These are phyloP conservation scores for Populus pruinosa DNA, from an alignment of 345 rosid species.

Conservation along the genomic window DNA sequence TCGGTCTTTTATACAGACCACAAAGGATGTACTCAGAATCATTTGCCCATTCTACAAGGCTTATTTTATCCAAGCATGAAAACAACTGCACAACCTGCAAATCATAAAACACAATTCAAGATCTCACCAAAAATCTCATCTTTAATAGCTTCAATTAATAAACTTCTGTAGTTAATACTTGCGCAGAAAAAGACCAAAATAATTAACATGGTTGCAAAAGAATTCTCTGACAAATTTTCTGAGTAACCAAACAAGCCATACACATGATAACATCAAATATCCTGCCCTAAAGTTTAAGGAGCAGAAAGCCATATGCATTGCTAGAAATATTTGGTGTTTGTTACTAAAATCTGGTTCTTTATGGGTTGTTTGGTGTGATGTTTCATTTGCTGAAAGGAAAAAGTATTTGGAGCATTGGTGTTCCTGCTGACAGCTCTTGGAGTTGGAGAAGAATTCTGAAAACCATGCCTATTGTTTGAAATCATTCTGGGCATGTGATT, in stretches of 20 bases:
- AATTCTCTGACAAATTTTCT: background rate
- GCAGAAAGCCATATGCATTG: too few relatives aligned
- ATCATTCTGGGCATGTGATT: too few relatives aligned
- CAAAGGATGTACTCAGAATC: conserved; percentile 95
- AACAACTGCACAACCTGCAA: conserved; percentile 94
- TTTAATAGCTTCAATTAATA: background rate
- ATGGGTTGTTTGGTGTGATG: too few relatives aligned
- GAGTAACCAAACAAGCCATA: background rate
- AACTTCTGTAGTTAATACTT: background rate
- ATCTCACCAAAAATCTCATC: background rate
- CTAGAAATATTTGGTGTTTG: too few relatives aligned
- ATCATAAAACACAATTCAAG: conserved; percentile 7
- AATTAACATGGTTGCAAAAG: background rate
- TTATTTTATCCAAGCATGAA: conserved; percentile 95
- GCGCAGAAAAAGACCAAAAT: background rate
- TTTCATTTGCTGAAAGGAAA: too few relatives aligned
- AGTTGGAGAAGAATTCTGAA: too few relatives aligned
- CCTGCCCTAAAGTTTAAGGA: background rate
- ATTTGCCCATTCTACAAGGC: conserved; percentile 95
- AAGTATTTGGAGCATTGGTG: too few relatives aligned
- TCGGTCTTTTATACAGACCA: conserved; percentile 79
- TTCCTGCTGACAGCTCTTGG: too few relatives aligned
- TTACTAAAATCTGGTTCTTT: too few relatives aligned
- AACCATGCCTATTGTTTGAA: too few relatives aligned
- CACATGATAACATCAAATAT: background rate